phyloP scores from a whole-genome alignment of 495 filamentous ascomycete species.

The Trichoderma parareesei region DNA sequence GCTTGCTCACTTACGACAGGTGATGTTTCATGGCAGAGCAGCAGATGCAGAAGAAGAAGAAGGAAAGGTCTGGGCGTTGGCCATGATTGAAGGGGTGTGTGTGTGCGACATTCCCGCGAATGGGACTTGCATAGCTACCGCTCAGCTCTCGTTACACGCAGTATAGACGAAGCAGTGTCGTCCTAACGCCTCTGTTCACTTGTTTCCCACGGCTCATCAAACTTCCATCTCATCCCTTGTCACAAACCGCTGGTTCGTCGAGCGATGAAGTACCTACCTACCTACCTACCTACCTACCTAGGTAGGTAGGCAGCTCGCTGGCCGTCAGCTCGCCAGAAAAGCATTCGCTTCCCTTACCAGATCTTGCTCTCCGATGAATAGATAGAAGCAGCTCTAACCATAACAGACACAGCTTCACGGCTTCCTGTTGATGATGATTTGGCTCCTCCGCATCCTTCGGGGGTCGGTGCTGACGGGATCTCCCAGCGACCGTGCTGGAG shows the following conservation, averaged over 20 bases:
- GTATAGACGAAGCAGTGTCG: background rate
- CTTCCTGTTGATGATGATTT: background rate
- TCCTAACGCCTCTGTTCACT: too few species aligned
- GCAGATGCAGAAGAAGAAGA: background rate
- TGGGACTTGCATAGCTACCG: background rate
- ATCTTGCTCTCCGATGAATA: background rate
- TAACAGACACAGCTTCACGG: background rate
- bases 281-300: too few species aligned
- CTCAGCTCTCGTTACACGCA: background rate
- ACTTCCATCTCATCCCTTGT: background rate
- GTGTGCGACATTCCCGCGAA: slow-evolving; percentile 9
- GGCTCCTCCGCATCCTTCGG: slow-evolving; percentile 6
- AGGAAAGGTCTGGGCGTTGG: background rate
- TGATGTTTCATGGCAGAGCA: too few species aligned
- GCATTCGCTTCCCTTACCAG: background rate
- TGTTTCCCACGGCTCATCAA: background rate
- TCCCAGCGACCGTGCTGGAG: background rate
- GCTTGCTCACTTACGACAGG: too few species aligned
- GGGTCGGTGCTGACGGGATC: background rate
- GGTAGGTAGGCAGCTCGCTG: too few species aligned
- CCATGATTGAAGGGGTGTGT: background rate
- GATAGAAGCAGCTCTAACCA: too few species aligned
- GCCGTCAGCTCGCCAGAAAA: background rate
- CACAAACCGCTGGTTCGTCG: background rate
- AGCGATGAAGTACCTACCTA: too few species aligned